Conservation (phyloP, 495 filamentous ascomycete species). For the Penicillium dipodomyicola region DNA sequence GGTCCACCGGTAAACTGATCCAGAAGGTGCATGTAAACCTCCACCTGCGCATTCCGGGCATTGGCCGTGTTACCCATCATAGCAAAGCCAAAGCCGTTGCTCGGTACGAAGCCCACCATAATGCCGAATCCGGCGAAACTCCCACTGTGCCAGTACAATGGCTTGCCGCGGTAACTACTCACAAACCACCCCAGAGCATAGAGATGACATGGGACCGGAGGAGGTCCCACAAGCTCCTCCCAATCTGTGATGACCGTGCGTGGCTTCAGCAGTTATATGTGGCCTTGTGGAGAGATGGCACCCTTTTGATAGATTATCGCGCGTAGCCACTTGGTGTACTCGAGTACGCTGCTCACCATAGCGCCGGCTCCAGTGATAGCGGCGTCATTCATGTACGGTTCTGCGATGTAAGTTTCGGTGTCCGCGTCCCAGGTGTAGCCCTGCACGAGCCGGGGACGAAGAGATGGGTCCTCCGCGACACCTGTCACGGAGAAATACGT, state of each 20-base stretch:
- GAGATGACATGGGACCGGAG: constrained; percentile 1
- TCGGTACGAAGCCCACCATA: constrained; percentile 10
- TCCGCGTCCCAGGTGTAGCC: constrained; percentile 12
- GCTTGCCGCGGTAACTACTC: constrained; percentile 15
- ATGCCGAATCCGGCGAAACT: constrained; percentile 12
- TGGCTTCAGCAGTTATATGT: constrained; percentile 8
- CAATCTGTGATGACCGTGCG: constrained; percentile 5
- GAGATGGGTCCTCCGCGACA: constrained; percentile 11
- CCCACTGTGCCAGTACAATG: constrained; percentile 15
- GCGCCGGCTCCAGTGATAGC: constrained; percentile 44
- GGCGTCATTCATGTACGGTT: constrained; percentile 14
- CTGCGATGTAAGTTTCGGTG: constrained; percentile 3
- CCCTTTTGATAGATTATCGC: constrained; percentile 25
- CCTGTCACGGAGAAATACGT: constrained; percentile 43
- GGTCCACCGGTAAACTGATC: background rate
- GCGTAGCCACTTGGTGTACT: constrained; percentile 51
- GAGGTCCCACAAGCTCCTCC: background rate
- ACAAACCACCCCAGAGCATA: constrained; percentile 22
- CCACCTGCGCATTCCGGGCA: constrained; percentile 3
- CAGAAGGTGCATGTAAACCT: constrained; percentile 1
- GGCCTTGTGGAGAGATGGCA: constrained; percentile 4
- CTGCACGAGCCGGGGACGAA: constrained; percentile 4
- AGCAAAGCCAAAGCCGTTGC: constrained; percentile 1
- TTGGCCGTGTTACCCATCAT: constrained; percentile 13
- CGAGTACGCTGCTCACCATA: constrained; percentile 46